Base-by-base conservation (phyloP, 257 asterid species). In the Solanum ossicruentum region DNA sequence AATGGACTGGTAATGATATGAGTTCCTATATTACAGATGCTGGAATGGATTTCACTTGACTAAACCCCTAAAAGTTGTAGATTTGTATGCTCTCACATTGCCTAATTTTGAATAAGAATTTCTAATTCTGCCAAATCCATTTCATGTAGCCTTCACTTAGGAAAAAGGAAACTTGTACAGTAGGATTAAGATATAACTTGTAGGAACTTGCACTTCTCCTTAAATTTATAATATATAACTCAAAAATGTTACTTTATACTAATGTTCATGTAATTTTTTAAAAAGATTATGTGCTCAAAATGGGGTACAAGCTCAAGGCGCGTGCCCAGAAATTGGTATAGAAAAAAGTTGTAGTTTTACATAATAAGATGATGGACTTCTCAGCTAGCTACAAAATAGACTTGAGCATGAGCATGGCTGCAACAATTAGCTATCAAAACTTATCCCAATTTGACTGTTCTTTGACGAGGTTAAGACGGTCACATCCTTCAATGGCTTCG, bases 21-120 rank as follows among this genome's bases (percentile, higher is more conserved):
- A 67, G 18, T 12, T 85, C 88, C n/a, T 86, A 58, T 86, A 91
- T 91, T 89, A 63, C 69, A 54, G 85, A 86, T 73, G 95, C 95
- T 57, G 98, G 97, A 80, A 93, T 89, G 83, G 99, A 95, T 89
- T 83, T 61, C 88, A 84, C 82, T 81, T 95, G 79, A 80, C 92
- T 84, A 95, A 95, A 63, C 98, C 98, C 28, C 85, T 95, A 36
- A 36, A 69, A 5, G 3, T 28, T 12, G 43, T 23, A 13, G 20
- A 65, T 36, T 65, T 65, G 18, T 65, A 6, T 65, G 45, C 32
- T 12, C 18, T 26, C 45, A 5, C 58, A 6, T 65, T 12, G 0
- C 32, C 20, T 28, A 12, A 16, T 65, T 61, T 61, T 61, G 32
- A 61, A 54, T 20, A 26, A 18, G 58, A 54, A 54, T 5, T 54